Evolutionary conservation across 2,329 filamentous ascomycete species (phyloP), one percentile per base, ranked within the genome.

Genomic region (Alternaria atra): DNA sequence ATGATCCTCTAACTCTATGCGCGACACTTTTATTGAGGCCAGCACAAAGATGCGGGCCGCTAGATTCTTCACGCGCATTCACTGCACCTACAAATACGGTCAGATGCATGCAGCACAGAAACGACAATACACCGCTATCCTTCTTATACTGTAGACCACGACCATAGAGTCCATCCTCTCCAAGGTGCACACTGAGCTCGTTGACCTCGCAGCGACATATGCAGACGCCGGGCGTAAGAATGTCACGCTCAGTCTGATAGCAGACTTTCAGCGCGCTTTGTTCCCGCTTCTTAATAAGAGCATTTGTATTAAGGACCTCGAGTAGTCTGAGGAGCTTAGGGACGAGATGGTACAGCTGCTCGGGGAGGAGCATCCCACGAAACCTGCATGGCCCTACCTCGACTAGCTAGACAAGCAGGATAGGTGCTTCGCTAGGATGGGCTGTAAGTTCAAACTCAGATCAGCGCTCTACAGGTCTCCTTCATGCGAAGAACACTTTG

Each of bases 211-310:
- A 27, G 17, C 29, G 10, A 43, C n/a, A 12, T 51, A 54, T 50
- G 35, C 29, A 48, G 27, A 42, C 27, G 12, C 27, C 2, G 17
- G 30, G n/a, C 5, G 34, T 20, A 20, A 59, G 43, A 59, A 59
- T 20, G 43, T 59, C 35, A 59, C 51, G 25, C 34, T 59, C 17
- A 47, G 44, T 50, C 35, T 59, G 10, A 53, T 54, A 13, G 25
- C 23, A 23, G 37, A 59, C 56, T 59, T 59, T 23, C 6, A 50
- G 44, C 56, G 43, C 29, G 51, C 44, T n/a, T 15, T 59, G 37
- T 54, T 59, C 13, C 34, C 30, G 7, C 29, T 54, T 13, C 56
- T 59, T 7, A 9, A 54, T 25, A 37, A 59, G 17, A 8, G 32
- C n/a, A 59, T 51, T 23, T 23, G 37, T 13, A 48, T 55, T 13